A percentile compares a stretch with the other conserved stretches of the same genome.
These are phyloP conservation scores for Hypoxylon trugodes DNA, from an alignment of 495 filamentous ascomycete species.

Conservation along the genomic window DNA sequence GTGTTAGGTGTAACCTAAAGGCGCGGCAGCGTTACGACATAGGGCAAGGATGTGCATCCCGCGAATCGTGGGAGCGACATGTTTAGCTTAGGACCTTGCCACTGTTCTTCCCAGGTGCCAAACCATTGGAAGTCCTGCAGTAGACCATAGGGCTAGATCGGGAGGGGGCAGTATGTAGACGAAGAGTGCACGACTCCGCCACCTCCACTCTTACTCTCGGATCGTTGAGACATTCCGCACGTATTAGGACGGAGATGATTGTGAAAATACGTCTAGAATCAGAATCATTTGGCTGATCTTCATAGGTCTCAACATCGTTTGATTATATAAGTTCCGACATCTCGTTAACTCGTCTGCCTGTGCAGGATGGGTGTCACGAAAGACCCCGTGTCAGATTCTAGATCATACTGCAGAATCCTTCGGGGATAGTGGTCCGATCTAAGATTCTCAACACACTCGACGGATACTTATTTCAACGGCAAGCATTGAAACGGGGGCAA, in stretches of 20 bases:
- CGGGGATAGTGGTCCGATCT: background rate
- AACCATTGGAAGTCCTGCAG: background rate
- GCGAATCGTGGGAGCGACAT: constrained; percentile 15
- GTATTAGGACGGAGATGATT: too few species aligned
- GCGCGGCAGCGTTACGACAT: constrained; percentile 27
- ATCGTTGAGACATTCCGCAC: background rate
- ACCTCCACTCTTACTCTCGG: constrained; percentile 9
- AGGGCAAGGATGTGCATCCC: constrained; percentile 29
- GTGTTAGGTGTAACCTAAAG: constrained; percentile 19
- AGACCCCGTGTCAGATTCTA: background rate
- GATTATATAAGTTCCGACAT: too few species aligned
- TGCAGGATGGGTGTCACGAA: too few species aligned
- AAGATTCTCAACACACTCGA: background rate
- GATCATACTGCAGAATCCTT: background rate
- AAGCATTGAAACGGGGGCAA: constrained; percentile 2
- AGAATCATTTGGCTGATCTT: too few species aligned
- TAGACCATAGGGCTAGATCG: background rate
- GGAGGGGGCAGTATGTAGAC: background rate
- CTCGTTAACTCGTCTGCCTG: too few species aligned
- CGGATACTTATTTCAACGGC: background rate
- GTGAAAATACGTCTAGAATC: too few species aligned
- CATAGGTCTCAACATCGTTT: too few species aligned
- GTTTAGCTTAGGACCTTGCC: constrained; percentile 16
- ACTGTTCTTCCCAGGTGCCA: constrained; percentile 11
- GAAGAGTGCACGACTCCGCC: constrained; percentile 5